Evolutionary conservation across 1,284 basidiomycete species (phyloP), one percentile per base, ranked within the genome.

Genomic region (Ustilago shanxiensis): DNA sequence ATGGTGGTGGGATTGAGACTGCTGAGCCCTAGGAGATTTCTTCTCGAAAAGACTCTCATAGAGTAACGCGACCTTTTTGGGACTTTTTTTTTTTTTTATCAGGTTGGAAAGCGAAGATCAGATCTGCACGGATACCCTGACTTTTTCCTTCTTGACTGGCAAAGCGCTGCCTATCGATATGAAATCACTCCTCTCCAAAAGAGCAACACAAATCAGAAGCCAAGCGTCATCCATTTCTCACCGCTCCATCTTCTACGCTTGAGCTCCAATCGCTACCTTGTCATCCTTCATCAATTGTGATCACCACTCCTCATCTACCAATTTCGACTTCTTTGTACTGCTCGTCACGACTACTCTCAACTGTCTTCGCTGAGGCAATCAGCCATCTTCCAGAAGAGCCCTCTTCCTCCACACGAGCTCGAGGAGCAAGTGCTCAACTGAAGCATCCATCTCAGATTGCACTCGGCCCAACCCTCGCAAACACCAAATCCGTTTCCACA

Each of bases 121-220:
- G 28, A 26, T 47, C 64, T 59, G 64, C 64, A 59, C 64, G 64
- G 64, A 49, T 66, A 35, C 41, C 20, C 33, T 37, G 11, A 35
- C 44, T 31, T 41, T 66, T 60, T 62, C 26, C 20, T 44, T 52
- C 52, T 52, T 41, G 41, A 44, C 41, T 44, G 41, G 41, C 41
- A 18, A 20, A 16, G 41, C 18, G 41, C 41, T 20, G 60, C 66
- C n/a, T 29, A 69, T 69, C 66, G 66, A 69, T 69, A 63, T 60
- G 66, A 60, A 69, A 59, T 63, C 66, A 59, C 22, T 53, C 20
- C n/a, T 11, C 16, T 28, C 26, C 3, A n/a, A 11, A 6, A 56
- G 31, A 28, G 35, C 35, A 39, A 20, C 41, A 37, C 14, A 26
- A 11, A 44, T 13, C 37, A 52, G 28, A 13, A 49, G 47, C 47